Conservation (phyloP, 2,329 filamentous ascomycete genomes). For the Dactylellina leptospora region DNA sequence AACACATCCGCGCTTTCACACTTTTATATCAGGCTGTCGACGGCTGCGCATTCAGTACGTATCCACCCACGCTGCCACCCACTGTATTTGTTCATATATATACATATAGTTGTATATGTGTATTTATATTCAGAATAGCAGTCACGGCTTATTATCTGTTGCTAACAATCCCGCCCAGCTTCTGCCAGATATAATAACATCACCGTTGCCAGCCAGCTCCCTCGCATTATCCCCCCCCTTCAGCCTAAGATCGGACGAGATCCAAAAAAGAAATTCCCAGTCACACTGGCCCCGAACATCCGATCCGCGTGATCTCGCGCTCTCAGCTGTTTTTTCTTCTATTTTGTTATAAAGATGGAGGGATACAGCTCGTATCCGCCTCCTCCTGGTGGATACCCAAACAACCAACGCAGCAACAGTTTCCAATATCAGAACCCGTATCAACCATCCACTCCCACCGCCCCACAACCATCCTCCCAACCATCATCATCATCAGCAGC, state of each 20-base stretch:
- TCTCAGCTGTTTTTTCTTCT: too few species aligned
- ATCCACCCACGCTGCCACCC: too few species aligned
- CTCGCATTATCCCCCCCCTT: conserved; percentile 2
- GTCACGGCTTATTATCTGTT: neutral
- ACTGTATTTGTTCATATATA: too few species aligned
- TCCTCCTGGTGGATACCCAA: conserved; percentile 38
- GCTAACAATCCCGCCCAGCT: neutral
- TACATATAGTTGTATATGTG: too few species aligned
- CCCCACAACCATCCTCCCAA: conserved; percentile 12
- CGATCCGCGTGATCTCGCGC: conserved; percentile 42
- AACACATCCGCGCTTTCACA: too few species aligned
- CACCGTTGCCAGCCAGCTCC: neutral
- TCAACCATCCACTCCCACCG: conserved; percentile 23
- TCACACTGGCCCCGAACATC: conserved; percentile 7
- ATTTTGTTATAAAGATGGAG: conserved; percentile 24
- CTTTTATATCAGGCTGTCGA: too few species aligned
- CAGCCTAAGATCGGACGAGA: conserved; percentile 22
- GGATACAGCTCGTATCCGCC: conserved; percentile 48
- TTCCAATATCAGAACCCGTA: conserved; percentile 39
- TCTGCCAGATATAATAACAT: neutral
- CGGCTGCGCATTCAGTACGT: too few species aligned
- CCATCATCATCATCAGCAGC: too few species aligned
- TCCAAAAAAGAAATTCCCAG: neutral
- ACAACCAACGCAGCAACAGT: conserved; percentile 46
- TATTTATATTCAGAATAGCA: too few species aligned